A percentile compares a stretch with the other conserved stretches of the same genome.
Conservation (phyloP, 805 yeast species). For the Suhomyces canberraensis region DNA sequence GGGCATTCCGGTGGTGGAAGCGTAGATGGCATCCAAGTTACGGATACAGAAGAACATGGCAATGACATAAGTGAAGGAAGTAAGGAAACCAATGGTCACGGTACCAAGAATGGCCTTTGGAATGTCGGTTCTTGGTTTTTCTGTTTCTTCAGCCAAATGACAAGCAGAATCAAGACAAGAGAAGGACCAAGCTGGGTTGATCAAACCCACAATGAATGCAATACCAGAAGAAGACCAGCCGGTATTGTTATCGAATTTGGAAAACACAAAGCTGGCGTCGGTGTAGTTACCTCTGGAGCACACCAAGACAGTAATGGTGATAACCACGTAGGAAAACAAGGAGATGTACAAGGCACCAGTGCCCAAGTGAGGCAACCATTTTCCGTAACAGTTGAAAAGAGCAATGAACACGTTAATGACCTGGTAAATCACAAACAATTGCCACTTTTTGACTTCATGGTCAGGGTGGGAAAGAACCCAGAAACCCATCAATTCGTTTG, state of each 20-base stretch:
- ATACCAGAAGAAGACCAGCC: conserved; percentile 33
- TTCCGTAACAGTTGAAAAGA: conserved; percentile 36
- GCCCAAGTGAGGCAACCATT: conserved; percentile 33
- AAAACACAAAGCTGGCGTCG: conserved; percentile 24
- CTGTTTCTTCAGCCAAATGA: conserved; percentile 42
- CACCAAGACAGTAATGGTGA: conserved; percentile 37
- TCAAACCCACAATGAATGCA: conserved; percentile 37
- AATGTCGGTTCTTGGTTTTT: conserved; percentile 34
- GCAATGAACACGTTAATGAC: conserved; percentile 29
- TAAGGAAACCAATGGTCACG: conserved; percentile 38
- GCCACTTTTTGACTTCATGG: conserved; percentile 33
- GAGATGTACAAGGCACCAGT: conserved; percentile 34
- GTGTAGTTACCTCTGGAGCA: conserved; percentile 34
- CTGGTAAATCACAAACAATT: conserved; percentile 36
- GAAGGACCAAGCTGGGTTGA: conserved; percentile 39
- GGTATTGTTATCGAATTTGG: conserved; percentile 22
- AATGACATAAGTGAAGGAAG: conserved; percentile 37
- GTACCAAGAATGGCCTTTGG: conserved; percentile 41
- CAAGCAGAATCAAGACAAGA: conserved; percentile 41
- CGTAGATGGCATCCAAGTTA: conserved; percentile 28
- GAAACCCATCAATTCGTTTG: conserved; percentile 35
- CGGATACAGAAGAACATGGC: conserved; percentile 39
- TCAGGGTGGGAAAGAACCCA: conserved; percentile 35
- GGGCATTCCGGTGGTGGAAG: conserved; percentile 34
- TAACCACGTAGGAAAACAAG: conserved; percentile 31